Base-by-base conservation (phyloP, 805 yeast genomes). In the Saturnispora halmiae region DNA sequence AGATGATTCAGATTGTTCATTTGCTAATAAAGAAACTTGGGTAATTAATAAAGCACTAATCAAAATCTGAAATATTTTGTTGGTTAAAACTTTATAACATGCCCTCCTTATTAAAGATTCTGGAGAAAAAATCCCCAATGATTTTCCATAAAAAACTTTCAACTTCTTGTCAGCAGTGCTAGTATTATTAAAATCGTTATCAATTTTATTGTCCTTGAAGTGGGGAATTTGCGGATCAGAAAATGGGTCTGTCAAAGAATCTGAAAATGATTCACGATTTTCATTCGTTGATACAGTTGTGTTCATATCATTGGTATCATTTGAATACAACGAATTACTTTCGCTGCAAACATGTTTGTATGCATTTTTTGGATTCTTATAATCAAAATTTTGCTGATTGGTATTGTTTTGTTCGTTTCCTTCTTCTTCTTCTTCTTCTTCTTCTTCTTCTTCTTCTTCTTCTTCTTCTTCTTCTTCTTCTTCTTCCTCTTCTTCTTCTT, bases 1-100 rank as follows among this genome's bases (percentile, higher is more conserved):
- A 1, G 46, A 41, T 0, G 81, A 78, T 31, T 68, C 59, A 79
- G 83, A 81, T 47, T 80, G 83, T 41, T 82, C 66, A 50, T 63
- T 66, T 1, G 77, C 59, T 27, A 81, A 51, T 1, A 79, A 37
- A 0, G 52, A 57, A 1, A 77, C 69, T 53, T 77, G 83, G 1
- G 67, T 33, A 2, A 77, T 24, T 6, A 81, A 54, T 2, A 77
- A 43, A 0, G 56, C 3, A 13, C 73, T 62, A 29, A 73, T 60
- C 0, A 61, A 30, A 3, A 61, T 51, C 41, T 65, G 69, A 19
- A 69, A 64, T 18, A 50, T 34, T 1, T 48, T 41, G 7, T 54
- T 49, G 8, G 54, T 36, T 1, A 67, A 56, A 3, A 39, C 27
- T 9, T 27, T 28, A 20, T 25, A 31, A n/a, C 30, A 18, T 14